Percentiles rank a stretch among this genome's conserved stretches.
Conservation (phyloP, 2,329 filamentous ascomycete species). For the Neonectria neomacrospora region DNA sequence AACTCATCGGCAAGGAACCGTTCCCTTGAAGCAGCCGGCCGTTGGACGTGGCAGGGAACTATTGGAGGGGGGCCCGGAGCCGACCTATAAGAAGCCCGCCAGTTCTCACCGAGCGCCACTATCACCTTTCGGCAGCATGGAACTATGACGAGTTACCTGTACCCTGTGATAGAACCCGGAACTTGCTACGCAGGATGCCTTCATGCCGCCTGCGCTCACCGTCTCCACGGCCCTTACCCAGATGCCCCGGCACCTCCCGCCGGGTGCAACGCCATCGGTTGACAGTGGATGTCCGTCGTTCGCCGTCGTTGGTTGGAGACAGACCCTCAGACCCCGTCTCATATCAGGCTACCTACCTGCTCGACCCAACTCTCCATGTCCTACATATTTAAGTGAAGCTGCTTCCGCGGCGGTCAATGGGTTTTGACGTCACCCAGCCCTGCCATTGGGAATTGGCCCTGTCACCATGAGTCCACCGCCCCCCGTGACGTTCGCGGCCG, state of each 20-base stretch:
- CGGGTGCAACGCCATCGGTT: conserved; percentile 13
- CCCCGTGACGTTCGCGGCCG: conserved; percentile 35
- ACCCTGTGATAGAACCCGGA: conserved; percentile 18
- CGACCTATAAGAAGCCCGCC: conserved; percentile 30
- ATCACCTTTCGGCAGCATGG: conserved; percentile 40
- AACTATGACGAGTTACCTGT: conserved; percentile 32
- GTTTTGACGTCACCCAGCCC: conserved; percentile 20
- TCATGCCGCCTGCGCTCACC: conserved; percentile 10
- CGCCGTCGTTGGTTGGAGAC: neutral
- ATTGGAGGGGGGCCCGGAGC: conserved; percentile 32
- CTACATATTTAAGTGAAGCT: neutral
- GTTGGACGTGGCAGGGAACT: conserved; percentile 38
- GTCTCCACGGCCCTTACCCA: conserved; percentile 18
- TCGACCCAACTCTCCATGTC: conserved; percentile 7
- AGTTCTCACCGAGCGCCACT: conserved; percentile 39
- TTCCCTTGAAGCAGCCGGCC: conserved; percentile 37
- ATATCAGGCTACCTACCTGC: conserved; percentile 4
- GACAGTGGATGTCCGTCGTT: conserved; percentile 11
- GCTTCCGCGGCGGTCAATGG: conserved; percentile 12
- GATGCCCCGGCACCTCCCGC: conserved; percentile 15
- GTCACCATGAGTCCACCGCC: conserved; percentile 36
- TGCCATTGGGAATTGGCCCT: conserved; percentile 21
- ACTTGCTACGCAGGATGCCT: neutral
- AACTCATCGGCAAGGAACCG: conserved; percentile 23
- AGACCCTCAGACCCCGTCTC: conserved; percentile 7